Evolutionary conservation across 352 stramenopile species (phyloP).

Genomic region (Elongisporangium senticosum): DNA sequence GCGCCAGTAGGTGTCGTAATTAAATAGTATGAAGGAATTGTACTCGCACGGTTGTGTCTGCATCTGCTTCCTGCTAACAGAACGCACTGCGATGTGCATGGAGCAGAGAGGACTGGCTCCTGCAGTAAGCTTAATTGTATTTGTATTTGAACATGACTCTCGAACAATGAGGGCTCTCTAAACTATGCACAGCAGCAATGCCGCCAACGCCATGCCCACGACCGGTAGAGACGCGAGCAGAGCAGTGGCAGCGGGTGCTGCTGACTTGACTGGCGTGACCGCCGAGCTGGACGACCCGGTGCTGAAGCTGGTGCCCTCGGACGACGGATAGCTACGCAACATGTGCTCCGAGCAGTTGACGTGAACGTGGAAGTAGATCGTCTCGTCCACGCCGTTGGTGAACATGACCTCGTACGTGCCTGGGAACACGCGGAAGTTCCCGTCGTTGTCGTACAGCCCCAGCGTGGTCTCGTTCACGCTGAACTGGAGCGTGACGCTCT

Average conservation of each 20-base stretch:
- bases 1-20: background rate
- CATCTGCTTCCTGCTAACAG: too few relatives aligned
- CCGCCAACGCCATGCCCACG: background rate
- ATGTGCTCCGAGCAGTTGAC: conserved; percentile 20
- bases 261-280: background rate
- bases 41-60: too few relatives aligned
- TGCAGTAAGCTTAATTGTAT: background rate
- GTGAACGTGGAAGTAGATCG: conserved; percentile 31
- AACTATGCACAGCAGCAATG: background rate
- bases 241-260: background rate
- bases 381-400: conserved; percentile 35
- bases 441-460: conserved; percentile 25
- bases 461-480: conserved; percentile 20
- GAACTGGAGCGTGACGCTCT: conserved; percentile 15
- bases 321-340: conserved; percentile 10
- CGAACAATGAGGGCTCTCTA: background rate
- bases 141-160: background rate
- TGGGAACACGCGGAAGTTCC: conserved; percentile 28
- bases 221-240: background rate
- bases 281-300: background rate
- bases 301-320: background rate
- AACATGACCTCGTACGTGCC: conserved; percentile 46
- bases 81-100: too few relatives aligned
- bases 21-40: too few relatives aligned
- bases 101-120: too few relatives aligned